phyloP scores from a whole-genome alignment of 1,284 basidiomycete genomes.

The Ganoderma multipileum region DNA sequence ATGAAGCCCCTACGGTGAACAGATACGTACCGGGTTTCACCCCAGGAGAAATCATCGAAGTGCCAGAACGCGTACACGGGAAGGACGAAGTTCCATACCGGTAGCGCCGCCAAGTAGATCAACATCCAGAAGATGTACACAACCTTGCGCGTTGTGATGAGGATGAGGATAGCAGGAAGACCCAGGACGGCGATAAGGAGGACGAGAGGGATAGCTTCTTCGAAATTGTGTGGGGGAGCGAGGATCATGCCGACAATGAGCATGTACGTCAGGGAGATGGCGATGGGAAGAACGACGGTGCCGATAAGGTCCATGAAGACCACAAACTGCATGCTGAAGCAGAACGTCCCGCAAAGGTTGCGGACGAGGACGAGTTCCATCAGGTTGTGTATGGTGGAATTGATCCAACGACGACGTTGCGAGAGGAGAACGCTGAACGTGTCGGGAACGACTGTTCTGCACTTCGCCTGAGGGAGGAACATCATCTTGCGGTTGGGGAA shows the following conservation, averaged over 20 bases:
- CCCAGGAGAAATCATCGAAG: constrained; percentile 99
- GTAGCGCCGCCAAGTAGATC: constrained; percentile 91
- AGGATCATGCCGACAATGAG: constrained; percentile 87
- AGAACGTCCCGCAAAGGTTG: constrained; percentile 95
- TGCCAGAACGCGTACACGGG: constrained; percentile 99
- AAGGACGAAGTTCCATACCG: constrained; percentile 95
- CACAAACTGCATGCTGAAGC: constrained; percentile 98
- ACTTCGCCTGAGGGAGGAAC: constrained; percentile 96
- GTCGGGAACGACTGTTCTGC: constrained; percentile 96
- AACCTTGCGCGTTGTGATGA: constrained; percentile 93
- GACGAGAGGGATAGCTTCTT: constrained; percentile 94
- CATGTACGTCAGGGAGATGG: constrained; percentile 91
- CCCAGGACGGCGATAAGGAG: constrained; percentile 92
- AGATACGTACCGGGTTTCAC: constrained; percentile 84
- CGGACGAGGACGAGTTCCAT: constrained; percentile 99
- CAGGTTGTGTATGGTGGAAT: constrained; percentile 98
- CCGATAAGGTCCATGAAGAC: constrained; percentile 99
- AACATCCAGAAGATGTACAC: constrained; percentile 99
- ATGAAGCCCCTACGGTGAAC: not conserved
- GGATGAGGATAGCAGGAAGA: constrained; percentile 90
- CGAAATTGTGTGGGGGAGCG: constrained; percentile 83
- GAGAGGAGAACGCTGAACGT: constrained; percentile 94
- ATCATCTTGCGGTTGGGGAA: constrained; percentile 99
- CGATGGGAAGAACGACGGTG: constrained; percentile 94
- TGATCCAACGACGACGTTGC: constrained; percentile 99